Evolutionary conservation across 116 monocot genomes (phyloP).

Genomic region (Trichopus zeylanicus): DNA sequence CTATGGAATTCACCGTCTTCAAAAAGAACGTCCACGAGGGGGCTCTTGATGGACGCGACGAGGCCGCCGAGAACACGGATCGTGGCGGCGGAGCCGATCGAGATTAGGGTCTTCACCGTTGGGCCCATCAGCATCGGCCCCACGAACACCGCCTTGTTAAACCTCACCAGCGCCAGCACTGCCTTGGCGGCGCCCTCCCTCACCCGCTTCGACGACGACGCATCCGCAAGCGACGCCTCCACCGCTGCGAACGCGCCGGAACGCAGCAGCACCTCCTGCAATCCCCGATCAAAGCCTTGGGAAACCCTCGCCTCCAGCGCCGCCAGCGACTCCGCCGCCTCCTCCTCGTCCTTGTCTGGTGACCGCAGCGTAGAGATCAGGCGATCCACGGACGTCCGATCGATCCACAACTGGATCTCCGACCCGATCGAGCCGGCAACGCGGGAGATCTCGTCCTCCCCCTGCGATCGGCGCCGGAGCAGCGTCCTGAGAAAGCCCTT

Average conservation of each 20-base stretch:
- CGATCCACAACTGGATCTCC: constrained; percentile 76
- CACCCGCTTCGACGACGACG: constrained; percentile 20
- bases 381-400: constrained; percentile 39
- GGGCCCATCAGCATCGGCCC: constrained; percentile 54
- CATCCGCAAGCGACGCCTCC: constrained; percentile 28
- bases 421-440: constrained; percentile 52
- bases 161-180: constrained; percentile 46
- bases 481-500: neutral
- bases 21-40: constrained; percentile 54
- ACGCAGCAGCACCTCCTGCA: constrained; percentile 48
- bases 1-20: constrained; percentile 27
- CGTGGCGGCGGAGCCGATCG: constrained; percentile 20
- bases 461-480: constrained; percentile 11
- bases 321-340: constrained; percentile 15
- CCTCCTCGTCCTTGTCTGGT: constrained; percentile 8
- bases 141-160: constrained; percentile 78
- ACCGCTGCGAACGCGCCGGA: constrained; percentile 35
- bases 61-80: constrained; percentile 37
- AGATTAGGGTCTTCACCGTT: constrained; percentile 22
- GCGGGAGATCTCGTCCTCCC: constrained; percentile 27
- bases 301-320: constrained; percentile 30
- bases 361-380: constrained; percentile 32
- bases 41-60: constrained; percentile 36
- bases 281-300: constrained; percentile 37
- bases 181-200: constrained; percentile 32